Evolutionary conservation across 1,284 basidiomycete species (phyloP), one percentile per base, ranked within the genome.

Genomic region (Ustilago curta): DNA sequence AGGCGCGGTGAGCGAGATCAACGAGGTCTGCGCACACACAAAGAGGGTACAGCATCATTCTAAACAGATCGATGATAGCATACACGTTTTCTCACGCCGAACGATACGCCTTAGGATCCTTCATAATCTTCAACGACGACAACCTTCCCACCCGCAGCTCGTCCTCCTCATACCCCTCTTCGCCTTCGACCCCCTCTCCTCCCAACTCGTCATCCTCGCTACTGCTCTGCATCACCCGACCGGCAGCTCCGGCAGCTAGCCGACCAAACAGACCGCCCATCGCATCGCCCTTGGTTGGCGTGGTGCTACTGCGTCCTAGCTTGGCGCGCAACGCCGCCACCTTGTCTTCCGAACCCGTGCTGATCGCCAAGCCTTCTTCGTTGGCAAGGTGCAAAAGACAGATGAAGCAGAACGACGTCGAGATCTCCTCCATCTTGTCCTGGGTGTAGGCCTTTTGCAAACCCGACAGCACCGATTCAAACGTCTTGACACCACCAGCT

Each of bases 341-440:
- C 48, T 67, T 53, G 25, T 66, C 72, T 68, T 66, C 63, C 54
- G 68, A 60, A 21, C 62, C 77, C 27, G 62, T 80, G 59, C 50
- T 75, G 47, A 83, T 81, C 53, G 66, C 70, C 47, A 97, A 88
- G 1, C 95, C 95, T 83, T 94, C 93, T 84, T 98, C 95, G 83
- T 98, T 97, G 47, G 95, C 95, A 43, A 99, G 88, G 87, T 97
- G 95, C 35, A 97, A 87, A 37, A 99, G 87, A 83, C 96, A 99
- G 85, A 99, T 99, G 88, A 99, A 99, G 86, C 96, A 99, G 90
- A 97, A 99, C 70, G 94, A 97, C 9, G 97, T 99, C 84, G 94
- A 97, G 85, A 99, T 97, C 79, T 99, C 97, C 48, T 92, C 91
- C 91, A 99, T 92, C 88, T 95, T 97, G 47, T 97, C 94, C 68